Percentiles rank a stretch among this genome's conserved stretches.
phyloP scores from a whole-genome alignment of 1,284 basidiomycete species.

The Puccinia horiana region DNA sequence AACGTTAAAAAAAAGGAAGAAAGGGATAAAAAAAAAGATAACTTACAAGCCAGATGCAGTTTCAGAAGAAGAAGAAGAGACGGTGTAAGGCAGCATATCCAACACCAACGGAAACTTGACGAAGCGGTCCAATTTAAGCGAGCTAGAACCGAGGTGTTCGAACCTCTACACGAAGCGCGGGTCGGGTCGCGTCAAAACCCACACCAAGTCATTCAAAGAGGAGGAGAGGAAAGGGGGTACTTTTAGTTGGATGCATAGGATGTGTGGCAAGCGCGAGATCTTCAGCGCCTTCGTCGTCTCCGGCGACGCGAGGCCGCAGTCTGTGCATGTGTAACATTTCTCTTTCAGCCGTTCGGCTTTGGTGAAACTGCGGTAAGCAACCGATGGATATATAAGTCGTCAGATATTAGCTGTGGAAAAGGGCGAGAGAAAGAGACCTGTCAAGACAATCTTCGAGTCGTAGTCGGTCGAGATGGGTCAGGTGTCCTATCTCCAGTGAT shows the following conservation, averaged over 20 bases:
- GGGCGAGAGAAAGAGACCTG: conserved; percentile 6
- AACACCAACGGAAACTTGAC: conserved; percentile 46
- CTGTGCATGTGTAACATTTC: conserved; percentile 30
- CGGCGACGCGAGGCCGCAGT: conserved; percentile 21
- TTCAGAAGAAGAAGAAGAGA: background rate
- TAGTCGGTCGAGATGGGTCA: background rate
- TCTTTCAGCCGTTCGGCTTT: conserved; percentile 31
- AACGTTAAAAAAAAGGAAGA: background rate
- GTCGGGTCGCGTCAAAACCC: too few relatives aligned
- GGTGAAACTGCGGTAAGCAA: conserved; percentile 26
- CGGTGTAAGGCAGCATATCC: conserved; percentile 41
- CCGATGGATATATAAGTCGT: background rate
- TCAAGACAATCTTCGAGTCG: conserved; percentile 40
- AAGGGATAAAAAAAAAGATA: too few relatives aligned
- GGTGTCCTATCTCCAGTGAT: conserved; percentile 43
- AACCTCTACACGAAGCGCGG: conserved; percentile 22
- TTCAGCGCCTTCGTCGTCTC: conserved; percentile 35
- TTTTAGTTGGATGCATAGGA: conserved; percentile 48
- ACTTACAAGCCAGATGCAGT: background rate
- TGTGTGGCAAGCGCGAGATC: conserved; percentile 30
- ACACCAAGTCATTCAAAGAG: background rate
- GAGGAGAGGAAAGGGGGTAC: background rate
- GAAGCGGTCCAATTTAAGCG: conserved; percentile 29
- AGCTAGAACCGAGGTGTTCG: conserved; percentile 31
- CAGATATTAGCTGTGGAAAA: background rate